Evolutionary conservation across 1,284 basidiomycete species (phyloP).

Genomic region (Puccinia triticina): DNA sequence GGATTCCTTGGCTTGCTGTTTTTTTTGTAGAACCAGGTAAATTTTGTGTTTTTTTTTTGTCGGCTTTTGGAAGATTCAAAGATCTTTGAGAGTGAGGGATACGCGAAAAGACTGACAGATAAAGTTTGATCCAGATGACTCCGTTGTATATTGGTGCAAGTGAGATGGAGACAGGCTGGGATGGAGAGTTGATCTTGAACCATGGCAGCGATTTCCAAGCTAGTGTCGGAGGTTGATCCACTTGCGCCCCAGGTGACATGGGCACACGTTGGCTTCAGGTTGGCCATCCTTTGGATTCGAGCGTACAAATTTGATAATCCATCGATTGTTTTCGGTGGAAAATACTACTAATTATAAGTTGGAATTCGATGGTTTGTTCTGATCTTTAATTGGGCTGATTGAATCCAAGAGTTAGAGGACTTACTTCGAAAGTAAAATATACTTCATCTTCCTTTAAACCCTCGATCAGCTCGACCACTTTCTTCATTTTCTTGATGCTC

Average conservation of each 20-base stretch:
- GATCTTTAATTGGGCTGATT: not conserved
- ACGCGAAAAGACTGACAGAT: conserved; percentile 13
- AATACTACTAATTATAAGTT: conserved; percentile 70
- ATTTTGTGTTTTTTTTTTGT: conserved; percentile 14
- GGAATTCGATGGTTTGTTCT: conserved; percentile 28
- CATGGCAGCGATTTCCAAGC: conserved; percentile 70
- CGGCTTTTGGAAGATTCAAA: not conserved
- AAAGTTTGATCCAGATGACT: conserved; percentile 83
- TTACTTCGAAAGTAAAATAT: conserved; percentile 47
- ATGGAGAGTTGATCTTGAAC: conserved; percentile 80
- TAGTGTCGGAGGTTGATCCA: conserved; percentile 85
- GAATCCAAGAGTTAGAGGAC: not conserved
- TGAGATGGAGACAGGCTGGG: conserved; percentile 89
- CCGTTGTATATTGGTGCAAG: conserved; percentile 94
- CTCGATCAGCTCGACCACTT: conserved; percentile 28
- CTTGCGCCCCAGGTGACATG: conserved; percentile 96
- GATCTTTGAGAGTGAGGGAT: conserved; percentile 11
- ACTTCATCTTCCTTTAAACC: conserved; percentile 18
- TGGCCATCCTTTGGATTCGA: conserved; percentile 74
- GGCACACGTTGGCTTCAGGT: conserved; percentile 73
- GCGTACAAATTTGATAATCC: conserved; percentile 83
- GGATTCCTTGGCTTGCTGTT: conserved; percentile 74
- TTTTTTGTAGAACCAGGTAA: not conserved
- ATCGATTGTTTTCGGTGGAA: conserved; percentile 90
- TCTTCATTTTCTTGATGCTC: conserved; percentile 24